Conservation (phyloP, 2,329 filamentous ascomycete species). For the Xylariaceae sp. region DNA sequence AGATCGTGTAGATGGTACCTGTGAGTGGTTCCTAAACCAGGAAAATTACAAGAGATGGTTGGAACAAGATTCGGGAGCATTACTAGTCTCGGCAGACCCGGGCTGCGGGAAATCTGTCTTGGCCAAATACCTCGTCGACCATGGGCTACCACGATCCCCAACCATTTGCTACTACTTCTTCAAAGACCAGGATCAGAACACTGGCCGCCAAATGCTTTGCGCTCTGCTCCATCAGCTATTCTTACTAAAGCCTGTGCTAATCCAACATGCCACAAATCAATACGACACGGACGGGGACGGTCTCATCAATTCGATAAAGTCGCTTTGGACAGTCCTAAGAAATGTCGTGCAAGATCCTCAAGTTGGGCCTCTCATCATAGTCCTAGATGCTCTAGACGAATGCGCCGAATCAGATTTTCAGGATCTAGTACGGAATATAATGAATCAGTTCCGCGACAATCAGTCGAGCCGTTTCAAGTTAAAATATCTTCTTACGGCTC, state of each 20-base stretch:
- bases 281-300: background rate
- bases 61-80: slow-evolving; percentile 13
- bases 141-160: slow-evolving; percentile 1
- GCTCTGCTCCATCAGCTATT: slow-evolving; percentile 27
- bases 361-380: slow-evolving; percentile 17
- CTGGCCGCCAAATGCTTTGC: slow-evolving; percentile 16
- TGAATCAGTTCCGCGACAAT: slow-evolving; percentile 2
- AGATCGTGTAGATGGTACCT: slow-evolving; percentile 16
- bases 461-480: background rate
- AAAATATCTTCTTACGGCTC: slow-evolving; percentile 23
- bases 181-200: slow-evolving; percentile 27
- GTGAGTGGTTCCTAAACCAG: slow-evolving; percentile 20
- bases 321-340: slow-evolving; percentile 13
- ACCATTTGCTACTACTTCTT: slow-evolving; percentile 28
- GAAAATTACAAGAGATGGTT: slow-evolving; percentile 17
- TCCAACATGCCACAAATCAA: slow-evolving; percentile 10
- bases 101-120: slow-evolving; percentile 29
- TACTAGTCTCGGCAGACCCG: slow-evolving; percentile 26
- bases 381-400: slow-evolving; percentile 26
- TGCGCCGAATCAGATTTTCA: slow-evolving; percentile 13
- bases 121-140: slow-evolving; percentile 24
- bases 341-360: slow-evolving; percentile 12
- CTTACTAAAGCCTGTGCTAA: background rate
- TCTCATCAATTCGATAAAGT: slow-evolving; percentile 3
- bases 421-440: background rate